These are phyloP conservation scores for Olyra latifolia DNA, from an alignment of 176 grass and related monocot genomes.

Conservation along the genomic window DNA sequence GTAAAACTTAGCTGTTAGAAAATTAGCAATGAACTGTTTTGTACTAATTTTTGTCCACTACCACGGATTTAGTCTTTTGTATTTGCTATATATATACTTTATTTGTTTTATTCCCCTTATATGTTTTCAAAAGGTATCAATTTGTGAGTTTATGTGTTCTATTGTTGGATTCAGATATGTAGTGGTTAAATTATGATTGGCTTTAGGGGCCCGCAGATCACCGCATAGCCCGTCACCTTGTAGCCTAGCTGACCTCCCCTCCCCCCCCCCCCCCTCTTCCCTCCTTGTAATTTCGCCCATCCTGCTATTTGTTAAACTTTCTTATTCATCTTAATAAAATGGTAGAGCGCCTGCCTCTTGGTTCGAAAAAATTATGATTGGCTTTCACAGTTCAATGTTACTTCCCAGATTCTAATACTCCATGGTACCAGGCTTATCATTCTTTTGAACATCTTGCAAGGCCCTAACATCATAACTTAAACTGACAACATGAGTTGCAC, in stretches of 20 bases:
- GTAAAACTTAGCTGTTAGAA: conserved; percentile 25
- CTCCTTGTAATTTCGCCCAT: too few relatives aligned
- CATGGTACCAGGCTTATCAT: not conserved
- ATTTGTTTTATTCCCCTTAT: not conserved
- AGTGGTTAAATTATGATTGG: not conserved
- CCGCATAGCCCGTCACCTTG: too few relatives aligned
- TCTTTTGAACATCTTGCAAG: conserved; percentile 13
- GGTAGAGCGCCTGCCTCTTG: too few relatives aligned
- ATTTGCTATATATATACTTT: not conserved
- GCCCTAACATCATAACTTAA: not conserved
- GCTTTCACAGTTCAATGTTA: not conserved
- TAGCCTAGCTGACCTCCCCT: too few relatives aligned
- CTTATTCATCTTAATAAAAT: too few relatives aligned
- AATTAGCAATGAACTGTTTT: conserved; percentile 6
- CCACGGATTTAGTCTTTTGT: not conserved
- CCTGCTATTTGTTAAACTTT: too few relatives aligned
- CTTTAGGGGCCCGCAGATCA: too few relatives aligned
- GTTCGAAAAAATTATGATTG: conserved; percentile 16
- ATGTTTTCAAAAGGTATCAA: not conserved
- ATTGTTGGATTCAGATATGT: conserved; percentile 16
- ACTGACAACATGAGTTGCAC: not conserved
- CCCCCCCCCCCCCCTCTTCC: too few relatives aligned
- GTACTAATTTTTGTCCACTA: not conserved
- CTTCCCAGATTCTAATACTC: not conserved
- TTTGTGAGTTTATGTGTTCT: not conserved